Conservation (phyloP, 2,329 filamentous ascomycete genomes). For the Penicillium sp. region DNA sequence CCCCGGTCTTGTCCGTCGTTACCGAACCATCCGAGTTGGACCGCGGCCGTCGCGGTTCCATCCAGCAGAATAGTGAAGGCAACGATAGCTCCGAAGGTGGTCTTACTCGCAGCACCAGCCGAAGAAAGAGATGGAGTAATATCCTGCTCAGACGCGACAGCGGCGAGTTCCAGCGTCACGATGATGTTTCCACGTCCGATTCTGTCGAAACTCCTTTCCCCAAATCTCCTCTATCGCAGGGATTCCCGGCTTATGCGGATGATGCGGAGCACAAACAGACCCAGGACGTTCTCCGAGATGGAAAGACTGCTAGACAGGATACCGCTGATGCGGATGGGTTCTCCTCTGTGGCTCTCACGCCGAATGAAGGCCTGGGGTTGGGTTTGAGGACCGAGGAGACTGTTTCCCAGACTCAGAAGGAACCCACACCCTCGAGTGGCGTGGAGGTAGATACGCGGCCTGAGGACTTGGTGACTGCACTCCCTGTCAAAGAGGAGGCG, state of each 20-base stretch:
- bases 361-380: conserved; percentile 17
- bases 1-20: conserved; percentile 23
- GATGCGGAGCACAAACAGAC: conserved; percentile 4
- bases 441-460: neutral
- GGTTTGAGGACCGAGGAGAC: conserved; percentile 4
- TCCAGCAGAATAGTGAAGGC: conserved; percentile 33
- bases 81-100: conserved; percentile 13
- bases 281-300: neutral
- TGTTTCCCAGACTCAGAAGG: neutral
- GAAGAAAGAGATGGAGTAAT: conserved; percentile 42
- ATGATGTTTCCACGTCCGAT: conserved; percentile 22
- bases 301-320: conserved; percentile 1
- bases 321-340: conserved; percentile 21
- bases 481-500: conserved; percentile 9
- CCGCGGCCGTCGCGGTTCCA: conserved; percentile 32
- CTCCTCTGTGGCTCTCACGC: conserved; percentile 17
- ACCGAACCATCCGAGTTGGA: conserved; percentile 30
- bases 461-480: conserved; percentile 1
- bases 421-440: neutral
- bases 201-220: conserved; percentile 25
- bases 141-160: conserved; percentile 37
- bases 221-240: conserved; percentile 35
- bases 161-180: conserved; percentile 30
- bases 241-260: conserved; percentile 25
- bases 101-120: conserved; percentile 34